These are phyloP conservation scores for Apiospora marii DNA, from an alignment of 2,329 filamentous ascomycete species.

Conservation along the genomic window DNA sequence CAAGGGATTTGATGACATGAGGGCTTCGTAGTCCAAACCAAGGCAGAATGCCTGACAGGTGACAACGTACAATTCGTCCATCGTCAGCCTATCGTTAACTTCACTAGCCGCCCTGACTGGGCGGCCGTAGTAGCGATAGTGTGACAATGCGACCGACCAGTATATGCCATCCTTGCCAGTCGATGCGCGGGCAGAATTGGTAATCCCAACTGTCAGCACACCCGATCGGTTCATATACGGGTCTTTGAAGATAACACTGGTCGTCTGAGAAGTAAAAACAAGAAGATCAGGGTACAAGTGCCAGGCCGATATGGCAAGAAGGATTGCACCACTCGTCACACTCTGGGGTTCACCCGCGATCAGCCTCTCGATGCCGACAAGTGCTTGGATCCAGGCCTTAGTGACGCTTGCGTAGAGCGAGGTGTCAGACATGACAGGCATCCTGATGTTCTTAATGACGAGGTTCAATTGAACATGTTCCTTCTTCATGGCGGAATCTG, in stretches of 20 bases:
- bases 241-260: not conserved
- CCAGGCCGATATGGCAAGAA: slow-evolving; percentile 8
- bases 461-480: slow-evolving; percentile 37
- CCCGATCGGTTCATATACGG: not conserved
- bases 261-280: not conserved
- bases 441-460: slow-evolving; percentile 30
- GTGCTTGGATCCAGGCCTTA: slow-evolving; percentile 34
- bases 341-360: slow-evolving; percentile 33
- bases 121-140: slow-evolving; percentile 18
- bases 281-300: slow-evolving; percentile 18
- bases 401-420: slow-evolving; percentile 31
- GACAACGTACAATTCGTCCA: not conserved
- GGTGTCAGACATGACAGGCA: not conserved
- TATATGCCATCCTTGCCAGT: not conserved
- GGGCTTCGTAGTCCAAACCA: slow-evolving; percentile 24
- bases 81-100: not conserved
- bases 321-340: not conserved
- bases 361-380: slow-evolving; percentile 30
- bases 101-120: not conserved
- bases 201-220: not conserved
- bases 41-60: not conserved
- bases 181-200: not conserved
- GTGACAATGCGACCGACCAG: slow-evolving; percentile 9
- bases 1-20: slow-evolving; percentile 8
- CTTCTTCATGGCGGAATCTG: slow-evolving; percentile 33